phyloP scores from a whole-genome alignment of 192 early-diverging fungal species.

The Cetraspora pellucida region DNA sequence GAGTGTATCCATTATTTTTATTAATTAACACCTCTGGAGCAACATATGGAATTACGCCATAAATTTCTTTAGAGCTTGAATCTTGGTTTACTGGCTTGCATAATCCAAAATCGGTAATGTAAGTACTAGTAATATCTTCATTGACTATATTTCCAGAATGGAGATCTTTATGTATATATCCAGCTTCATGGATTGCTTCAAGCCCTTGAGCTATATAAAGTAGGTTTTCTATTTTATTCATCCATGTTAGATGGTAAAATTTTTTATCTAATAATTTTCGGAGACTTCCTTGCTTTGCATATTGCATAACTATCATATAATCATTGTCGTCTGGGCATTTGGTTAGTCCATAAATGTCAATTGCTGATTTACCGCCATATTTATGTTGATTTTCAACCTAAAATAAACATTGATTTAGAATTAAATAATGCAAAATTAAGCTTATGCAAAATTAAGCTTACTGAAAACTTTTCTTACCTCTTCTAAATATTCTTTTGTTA shows the following conservation, averaged over 20 bases:
- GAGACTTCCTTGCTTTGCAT: conserved; percentile 23
- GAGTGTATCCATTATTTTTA: neutral
- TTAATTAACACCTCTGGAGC: conserved; percentile 38
- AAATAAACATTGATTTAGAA: neutral
- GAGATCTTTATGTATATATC: conserved; percentile 44
- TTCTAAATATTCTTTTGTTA: neutral
- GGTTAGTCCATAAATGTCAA: conserved; percentile 39
- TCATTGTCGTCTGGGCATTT: conserved; percentile 39
- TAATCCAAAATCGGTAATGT: conserved; percentile 41
- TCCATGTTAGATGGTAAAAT: neutral
- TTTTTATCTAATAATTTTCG: neutral
- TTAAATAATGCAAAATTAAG: neutral
- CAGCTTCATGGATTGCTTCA: conserved; percentile 40
- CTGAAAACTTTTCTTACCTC: neutral
- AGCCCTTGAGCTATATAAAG: conserved; percentile 36
- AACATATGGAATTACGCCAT: conserved; percentile 42
- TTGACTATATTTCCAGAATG: conserved; percentile 51
- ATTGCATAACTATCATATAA: conserved; percentile 45
- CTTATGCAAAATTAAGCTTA: neutral
- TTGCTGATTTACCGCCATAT: neutral
- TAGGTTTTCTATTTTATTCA: neutral
- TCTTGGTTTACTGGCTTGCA: neutral
- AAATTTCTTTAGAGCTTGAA: conserved; percentile 8
- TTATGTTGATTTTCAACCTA: neutral
- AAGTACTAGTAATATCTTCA: neutral